Evolutionary conservation across 345 rosid species (phyloP).

Genomic region (Citrus sp.): DNA sequence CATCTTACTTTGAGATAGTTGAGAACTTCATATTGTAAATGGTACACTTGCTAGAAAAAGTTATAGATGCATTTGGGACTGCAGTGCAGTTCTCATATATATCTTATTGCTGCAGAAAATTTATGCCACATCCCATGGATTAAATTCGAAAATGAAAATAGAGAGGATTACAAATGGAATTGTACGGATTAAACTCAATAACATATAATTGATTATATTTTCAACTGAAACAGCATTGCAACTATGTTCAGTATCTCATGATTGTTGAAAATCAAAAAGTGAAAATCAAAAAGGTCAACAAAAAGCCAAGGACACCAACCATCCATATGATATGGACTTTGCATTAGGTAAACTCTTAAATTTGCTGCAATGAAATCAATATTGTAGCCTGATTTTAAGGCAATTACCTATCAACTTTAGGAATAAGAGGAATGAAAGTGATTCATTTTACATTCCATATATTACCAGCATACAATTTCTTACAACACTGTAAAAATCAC

Average conservation of each 20-base stretch:
- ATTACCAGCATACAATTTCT: too few species aligned
- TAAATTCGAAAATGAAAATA: too few species aligned
- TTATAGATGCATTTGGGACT: background rate
- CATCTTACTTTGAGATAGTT: too few species aligned
- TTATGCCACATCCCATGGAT: background rate
- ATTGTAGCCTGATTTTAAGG: background rate
- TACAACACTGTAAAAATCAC: too few species aligned
- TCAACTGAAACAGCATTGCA: too few species aligned
- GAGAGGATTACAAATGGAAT: background rate
- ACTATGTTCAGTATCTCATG: too few species aligned
- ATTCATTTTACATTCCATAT: too few species aligned
- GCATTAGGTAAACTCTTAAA: background rate
- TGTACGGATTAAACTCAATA: background rate
- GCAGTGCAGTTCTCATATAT: background rate
- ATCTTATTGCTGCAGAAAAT: background rate
- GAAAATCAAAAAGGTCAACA: too few species aligned
- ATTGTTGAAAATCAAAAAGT: too few species aligned
- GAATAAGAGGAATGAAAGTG: too few species aligned
- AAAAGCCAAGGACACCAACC: too few species aligned
- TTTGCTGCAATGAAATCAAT: background rate
- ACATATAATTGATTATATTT: background rate
- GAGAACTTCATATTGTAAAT: background rate
- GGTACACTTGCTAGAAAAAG: background rate
- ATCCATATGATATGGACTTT: too few species aligned
- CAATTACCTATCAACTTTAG: background rate